phyloP scores from a whole-genome alignment of 1,139 yeast genomes.

The Suhomyces kunorum region DNA sequence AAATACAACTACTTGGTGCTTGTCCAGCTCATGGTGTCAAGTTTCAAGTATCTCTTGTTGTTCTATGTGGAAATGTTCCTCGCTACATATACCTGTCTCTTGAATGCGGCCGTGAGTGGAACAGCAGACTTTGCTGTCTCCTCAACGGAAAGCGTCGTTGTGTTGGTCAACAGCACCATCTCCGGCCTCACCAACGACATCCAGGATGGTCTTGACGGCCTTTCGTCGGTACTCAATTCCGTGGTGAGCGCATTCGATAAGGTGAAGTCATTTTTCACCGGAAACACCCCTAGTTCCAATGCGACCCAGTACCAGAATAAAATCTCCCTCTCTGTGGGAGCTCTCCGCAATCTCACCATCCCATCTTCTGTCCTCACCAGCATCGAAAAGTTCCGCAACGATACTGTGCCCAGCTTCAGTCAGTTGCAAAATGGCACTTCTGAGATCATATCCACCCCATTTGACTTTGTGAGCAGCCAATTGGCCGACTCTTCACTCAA shows the following conservation, averaged over 20 bases:
- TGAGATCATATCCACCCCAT: constrained; percentile 15
- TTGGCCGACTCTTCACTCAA: constrained; percentile 13
- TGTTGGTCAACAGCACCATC: constrained; percentile 62
- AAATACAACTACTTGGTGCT: constrained; percentile 17
- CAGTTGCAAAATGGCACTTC: constrained; percentile 17
- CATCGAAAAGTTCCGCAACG: constrained; percentile 15
- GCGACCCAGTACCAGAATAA: constrained; percentile 26
- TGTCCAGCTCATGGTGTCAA: constrained; percentile 44
- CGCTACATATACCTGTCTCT: constrained; percentile 84
- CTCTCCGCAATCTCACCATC: constrained; percentile 59
- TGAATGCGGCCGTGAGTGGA: constrained; percentile 72
- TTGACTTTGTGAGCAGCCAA: constrained; percentile 12
- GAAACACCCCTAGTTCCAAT: background rate
- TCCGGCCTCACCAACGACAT: constrained; percentile 55
- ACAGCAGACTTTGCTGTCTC: constrained; percentile 73
- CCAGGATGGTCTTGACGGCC: constrained; percentile 59
- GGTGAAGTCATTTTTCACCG: constrained; percentile 56
- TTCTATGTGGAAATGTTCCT: constrained; percentile 71
- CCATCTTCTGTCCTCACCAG: constrained; percentile 37
- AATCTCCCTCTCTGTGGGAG: constrained; percentile 60
- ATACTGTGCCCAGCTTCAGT: constrained; percentile 16
- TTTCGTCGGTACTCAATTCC: constrained; percentile 55
- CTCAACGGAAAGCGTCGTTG: constrained; percentile 63
- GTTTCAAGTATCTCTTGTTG: constrained; percentile 57
- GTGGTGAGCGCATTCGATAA: constrained; percentile 41